These are phyloP conservation scores for Rhizopus stolonifer DNA, from an alignment of 371 early-diverging fungal species.

Conservation along the genomic window DNA sequence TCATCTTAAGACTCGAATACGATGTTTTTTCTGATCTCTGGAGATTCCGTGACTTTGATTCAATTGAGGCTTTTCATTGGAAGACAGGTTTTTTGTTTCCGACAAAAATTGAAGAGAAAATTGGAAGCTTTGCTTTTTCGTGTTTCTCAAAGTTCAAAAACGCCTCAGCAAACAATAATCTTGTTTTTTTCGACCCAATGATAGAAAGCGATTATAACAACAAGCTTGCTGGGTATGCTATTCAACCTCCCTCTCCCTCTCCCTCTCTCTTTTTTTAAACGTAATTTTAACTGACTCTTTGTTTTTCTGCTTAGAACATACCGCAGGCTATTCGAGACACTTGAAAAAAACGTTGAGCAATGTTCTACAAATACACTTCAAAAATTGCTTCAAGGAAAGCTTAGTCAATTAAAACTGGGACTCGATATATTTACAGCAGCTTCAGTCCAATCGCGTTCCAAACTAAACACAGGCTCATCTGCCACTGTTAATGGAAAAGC, in stretches of 20 bases:
- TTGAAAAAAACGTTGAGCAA: conserved; percentile 45
- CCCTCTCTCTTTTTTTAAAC: neutral
- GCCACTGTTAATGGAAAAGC: conserved; percentile 35
- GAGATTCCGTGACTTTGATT: no score
- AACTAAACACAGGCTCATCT: conserved; percentile 24
- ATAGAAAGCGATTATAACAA: conserved; percentile 21
- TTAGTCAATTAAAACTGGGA: conserved; percentile 29
- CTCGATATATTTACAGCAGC: conserved; percentile 34
- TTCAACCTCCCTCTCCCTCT: no score
- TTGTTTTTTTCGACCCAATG: neutral
- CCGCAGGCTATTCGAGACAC: conserved; percentile 43
- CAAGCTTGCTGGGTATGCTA: conserved; percentile 37
- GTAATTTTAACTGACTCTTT: no score
- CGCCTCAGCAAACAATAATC: no score
- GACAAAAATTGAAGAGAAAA: no score
- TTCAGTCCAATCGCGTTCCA: conserved; percentile 34
- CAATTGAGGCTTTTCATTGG: no score
- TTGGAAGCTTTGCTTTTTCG: neutral
- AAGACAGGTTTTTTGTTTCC: no score
- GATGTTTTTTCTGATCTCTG: no score
- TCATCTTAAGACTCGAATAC: no score
- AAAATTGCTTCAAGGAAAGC: conserved; percentile 42
- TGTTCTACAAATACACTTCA: conserved; percentile 46
- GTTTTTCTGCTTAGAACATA: conserved; percentile 29
- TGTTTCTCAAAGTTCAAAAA: neutral